Base-by-base conservation (phyloP, 1,284 basidiomycete genomes). In the Crocinoboletus sp. region DNA sequence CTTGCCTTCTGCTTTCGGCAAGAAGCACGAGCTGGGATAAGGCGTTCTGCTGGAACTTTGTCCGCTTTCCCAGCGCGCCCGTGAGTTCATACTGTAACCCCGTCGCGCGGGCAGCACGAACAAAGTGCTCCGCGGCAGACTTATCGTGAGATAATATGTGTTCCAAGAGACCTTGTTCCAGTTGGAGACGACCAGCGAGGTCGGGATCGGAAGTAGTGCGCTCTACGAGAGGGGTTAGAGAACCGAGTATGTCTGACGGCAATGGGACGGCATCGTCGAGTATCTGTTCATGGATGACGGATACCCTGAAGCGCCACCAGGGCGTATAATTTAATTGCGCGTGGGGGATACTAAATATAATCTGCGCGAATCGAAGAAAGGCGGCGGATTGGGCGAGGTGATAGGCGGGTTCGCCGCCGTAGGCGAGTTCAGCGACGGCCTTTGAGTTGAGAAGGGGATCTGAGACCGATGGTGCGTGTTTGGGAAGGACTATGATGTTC, bases 391-490 rank as follows among this genome's bases (percentile, higher is more conserved):
- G 71, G 15, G 84, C 77, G 37, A 99, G 85, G 65, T 99, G 96
- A 68, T 99, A 99, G 0, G 91, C 91, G 4, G 96, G 96, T 68
- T 99, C 95, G 1, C 96, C 96, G 2, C 82, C 81, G 49, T 81
- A 81, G 0, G 93, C 83, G 34, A 99, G 78, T 50, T 87, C 82
- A 5, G 84, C 73, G 35, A 94, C 72, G 11, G 93, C 78, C 47
- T 77, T 77, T 24, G 70, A 65, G 58, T 93, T 80, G 32, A 96
- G 65, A 23, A 80, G 75, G 32, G 81, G 73, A 12, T 73, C 69
- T 24, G 75, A 57, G 2, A 64, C 34, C n/a, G 58, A 28, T 12
- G 60, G 49, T 6, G 49, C 47, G 41, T 66, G 46, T 50, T 61
- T 45, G 27, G 68, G 57, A 40, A 70, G 57, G 25, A 65, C 57